A percentile compares a stretch with the other conserved stretches of the same genome.
Evolutionary conservation across 306 rosid genomes (phyloP).

Genomic region (Cucumis cinereus): DNA sequence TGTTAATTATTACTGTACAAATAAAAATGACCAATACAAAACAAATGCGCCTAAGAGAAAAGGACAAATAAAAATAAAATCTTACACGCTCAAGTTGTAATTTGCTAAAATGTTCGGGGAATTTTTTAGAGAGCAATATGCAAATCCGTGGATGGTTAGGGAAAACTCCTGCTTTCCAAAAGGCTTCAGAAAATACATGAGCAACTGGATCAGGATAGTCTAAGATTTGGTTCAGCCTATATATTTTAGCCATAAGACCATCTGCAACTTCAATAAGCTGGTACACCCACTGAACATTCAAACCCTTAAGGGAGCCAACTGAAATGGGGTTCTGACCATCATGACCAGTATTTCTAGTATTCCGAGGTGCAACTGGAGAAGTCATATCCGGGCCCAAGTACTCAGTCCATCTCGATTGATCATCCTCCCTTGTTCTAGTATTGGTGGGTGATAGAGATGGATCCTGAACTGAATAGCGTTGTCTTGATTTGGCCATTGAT

Average conservation of each 20-base stretch:
- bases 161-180: constrained; percentile 89
- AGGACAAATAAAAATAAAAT: constrained; percentile 5
- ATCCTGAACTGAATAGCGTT: constrained; percentile 51
- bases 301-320: constrained; percentile 52
- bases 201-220: constrained; percentile 88
- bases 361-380: constrained; percentile 55
- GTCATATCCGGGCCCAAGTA: constrained; percentile 57
- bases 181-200: constrained; percentile 66
- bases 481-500: constrained; percentile 64
- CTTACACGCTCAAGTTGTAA: constrained; percentile 97
- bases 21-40: constrained; percentile 13
- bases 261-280: constrained; percentile 87
- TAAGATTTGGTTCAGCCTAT: constrained; percentile 88
- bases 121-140: constrained; percentile 78
- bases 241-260: constrained; percentile 97
- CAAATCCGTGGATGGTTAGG: constrained; percentile 82
- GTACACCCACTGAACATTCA: constrained; percentile 85
- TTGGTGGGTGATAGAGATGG: constrained; percentile 65
- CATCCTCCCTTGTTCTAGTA: constrained; percentile 75
- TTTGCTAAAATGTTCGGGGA: constrained; percentile 91
- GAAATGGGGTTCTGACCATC: constrained; percentile 58
- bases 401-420: constrained; percentile 86
- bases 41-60: constrained; percentile 4
- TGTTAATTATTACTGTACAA: constrained; percentile 11
- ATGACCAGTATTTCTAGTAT: constrained; percentile 43